phyloP scores from a whole-genome alignment of 306 rosid species.

The Trifolium pratense region DNA sequence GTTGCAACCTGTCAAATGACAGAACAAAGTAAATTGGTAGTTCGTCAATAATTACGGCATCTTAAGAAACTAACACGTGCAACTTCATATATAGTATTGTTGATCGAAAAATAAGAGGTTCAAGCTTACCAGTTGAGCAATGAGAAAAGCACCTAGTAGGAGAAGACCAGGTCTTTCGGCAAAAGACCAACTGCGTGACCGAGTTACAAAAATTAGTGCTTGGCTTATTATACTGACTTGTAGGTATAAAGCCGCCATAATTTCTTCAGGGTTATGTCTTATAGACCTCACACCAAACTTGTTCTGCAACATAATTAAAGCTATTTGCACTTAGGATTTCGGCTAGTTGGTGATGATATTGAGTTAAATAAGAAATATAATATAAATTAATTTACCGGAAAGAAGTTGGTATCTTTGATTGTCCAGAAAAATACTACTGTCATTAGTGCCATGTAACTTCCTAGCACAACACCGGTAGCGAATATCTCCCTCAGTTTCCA shows the following conservation, averaged over 20 bases:
- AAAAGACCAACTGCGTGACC: conserved; percentile 91
- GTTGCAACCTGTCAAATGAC: conserved; percentile 75
- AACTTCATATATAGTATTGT: not conserved
- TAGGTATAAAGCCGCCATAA: conserved; percentile 92
- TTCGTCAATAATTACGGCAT: not conserved
- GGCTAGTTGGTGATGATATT: not conserved
- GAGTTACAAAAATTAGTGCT: conserved; percentile 89
- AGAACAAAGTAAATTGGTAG: not conserved
- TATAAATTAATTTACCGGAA: conserved; percentile 57
- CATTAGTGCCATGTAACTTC: conserved; percentile 92
- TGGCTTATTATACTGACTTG: conserved; percentile 98
- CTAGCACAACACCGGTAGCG: conserved; percentile 91
- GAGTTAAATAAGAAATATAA: not conserved
- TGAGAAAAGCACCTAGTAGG: conserved; percentile 67
- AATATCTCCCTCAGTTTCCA: conserved; percentile 93
- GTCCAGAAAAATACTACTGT: conserved; percentile 91
- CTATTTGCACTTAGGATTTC: conserved; percentile 17
- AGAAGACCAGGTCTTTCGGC: conserved; percentile 89
- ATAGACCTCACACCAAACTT: conserved; percentile 60
- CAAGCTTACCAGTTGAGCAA: conserved; percentile 85
- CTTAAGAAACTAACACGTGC: not conserved
- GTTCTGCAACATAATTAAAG: conserved; percentile 55
- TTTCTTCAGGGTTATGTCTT: conserved; percentile 37
- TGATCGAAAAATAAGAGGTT: conserved; percentile 18
- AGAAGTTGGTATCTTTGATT: conserved; percentile 67